phyloP scores from a whole-genome alignment of 2,329 filamentous ascomycete species.

The Ramularia endophylla region DNA sequence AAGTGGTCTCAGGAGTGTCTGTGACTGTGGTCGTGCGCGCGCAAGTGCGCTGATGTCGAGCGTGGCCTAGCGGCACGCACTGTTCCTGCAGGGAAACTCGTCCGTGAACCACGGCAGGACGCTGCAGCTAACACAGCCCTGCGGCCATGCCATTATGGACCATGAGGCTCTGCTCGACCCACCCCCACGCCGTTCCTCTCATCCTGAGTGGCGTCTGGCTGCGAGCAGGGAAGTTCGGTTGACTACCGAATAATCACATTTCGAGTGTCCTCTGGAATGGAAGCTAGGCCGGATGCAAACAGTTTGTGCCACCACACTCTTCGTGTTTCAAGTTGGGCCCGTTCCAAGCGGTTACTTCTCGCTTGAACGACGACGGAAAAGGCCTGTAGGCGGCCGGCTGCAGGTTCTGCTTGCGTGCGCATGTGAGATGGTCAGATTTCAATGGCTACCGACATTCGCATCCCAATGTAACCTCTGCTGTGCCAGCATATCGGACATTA shows the following conservation, averaged over 20 bases:
- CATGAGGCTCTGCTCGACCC: conserved; percentile 2
- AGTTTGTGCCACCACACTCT: conserved; percentile 24
- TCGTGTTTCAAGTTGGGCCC: conserved; percentile 19
- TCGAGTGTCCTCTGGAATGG: conserved; percentile 16
- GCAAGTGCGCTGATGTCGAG: conserved; percentile 6
- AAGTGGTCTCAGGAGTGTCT: conserved; percentile 9
- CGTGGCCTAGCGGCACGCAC: conserved; percentile 12
- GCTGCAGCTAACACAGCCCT: conserved; percentile 10
- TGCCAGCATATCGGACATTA: conserved; percentile 17
- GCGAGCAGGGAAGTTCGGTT: conserved; percentile 19
- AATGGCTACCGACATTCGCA: conserved; percentile 20
- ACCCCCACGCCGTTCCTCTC: conserved; percentile 3
- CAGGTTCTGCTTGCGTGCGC: conserved; percentile 16
- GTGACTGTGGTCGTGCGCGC: conserved; percentile 13
- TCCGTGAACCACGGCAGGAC: conserved; percentile 10
- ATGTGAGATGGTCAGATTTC: conserved; percentile 2
- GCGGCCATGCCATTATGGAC: conserved; percentile 5
- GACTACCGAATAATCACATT: conserved; percentile 16
- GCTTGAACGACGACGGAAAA: conserved; percentile 20
- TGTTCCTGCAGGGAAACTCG: conserved; percentile 10
- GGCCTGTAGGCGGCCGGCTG: conserved; percentile 18
- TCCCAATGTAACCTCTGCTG: conserved; percentile 7
- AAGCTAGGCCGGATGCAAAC: conserved; percentile 22
- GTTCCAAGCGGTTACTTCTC: conserved; percentile 20
- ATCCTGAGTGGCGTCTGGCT: conserved; percentile 2